phyloP scores from a whole-genome alignment of 768 basidiomycete species.

The Mycena pura region DNA sequence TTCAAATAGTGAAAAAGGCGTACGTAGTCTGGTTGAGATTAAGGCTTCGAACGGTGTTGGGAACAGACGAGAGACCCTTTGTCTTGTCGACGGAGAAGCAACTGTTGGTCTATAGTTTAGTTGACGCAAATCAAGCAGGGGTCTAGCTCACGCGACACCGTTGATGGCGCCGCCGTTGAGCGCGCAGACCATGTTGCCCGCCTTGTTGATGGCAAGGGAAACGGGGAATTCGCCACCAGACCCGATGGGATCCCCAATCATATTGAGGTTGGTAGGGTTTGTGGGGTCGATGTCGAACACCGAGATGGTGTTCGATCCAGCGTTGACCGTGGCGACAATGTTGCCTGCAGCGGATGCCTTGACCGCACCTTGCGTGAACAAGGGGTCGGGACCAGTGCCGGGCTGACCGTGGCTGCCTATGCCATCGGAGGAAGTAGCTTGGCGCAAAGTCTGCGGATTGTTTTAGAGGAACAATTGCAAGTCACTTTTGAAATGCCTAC shows the following conservation, averaged over 20 bases:
- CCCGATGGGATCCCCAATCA: slow-evolving; percentile 51
- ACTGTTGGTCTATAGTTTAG: slow-evolving; percentile 28
- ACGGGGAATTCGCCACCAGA: slow-evolving; percentile 60
- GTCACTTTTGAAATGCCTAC: slow-evolving; percentile 30
- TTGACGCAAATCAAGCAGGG: not conserved
- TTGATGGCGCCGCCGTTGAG: slow-evolving; percentile 53
- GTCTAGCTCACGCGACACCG: slow-evolving; percentile 43
- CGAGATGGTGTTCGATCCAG: slow-evolving; percentile 54
- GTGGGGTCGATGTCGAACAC: slow-evolving; percentile 49
- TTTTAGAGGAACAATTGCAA: not conserved
- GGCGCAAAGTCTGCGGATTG: slow-evolving; percentile 33
- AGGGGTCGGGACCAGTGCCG: slow-evolving; percentile 43
- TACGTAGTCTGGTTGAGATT: slow-evolving; percentile 55
- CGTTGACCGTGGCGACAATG: slow-evolving; percentile 44
- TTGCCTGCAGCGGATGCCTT: slow-evolving; percentile 43
- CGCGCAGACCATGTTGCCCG: slow-evolving; percentile 42
- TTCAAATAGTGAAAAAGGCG: not conserved
- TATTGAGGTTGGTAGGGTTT: slow-evolving; percentile 47
- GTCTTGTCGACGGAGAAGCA: slow-evolving; percentile 53
- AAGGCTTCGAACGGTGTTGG: slow-evolving; percentile 50
- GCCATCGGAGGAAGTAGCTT: slow-evolving; percentile 41
- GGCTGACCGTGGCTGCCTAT: slow-evolving; percentile 44
- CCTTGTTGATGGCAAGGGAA: slow-evolving; percentile 46
- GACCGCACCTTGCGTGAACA: slow-evolving; percentile 51
- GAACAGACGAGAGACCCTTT: slow-evolving; percentile 45